Evolutionary conservation across 2,329 filamentous ascomycete species (phyloP).

Genomic region (Trichophyton mentagrophytes): DNA sequence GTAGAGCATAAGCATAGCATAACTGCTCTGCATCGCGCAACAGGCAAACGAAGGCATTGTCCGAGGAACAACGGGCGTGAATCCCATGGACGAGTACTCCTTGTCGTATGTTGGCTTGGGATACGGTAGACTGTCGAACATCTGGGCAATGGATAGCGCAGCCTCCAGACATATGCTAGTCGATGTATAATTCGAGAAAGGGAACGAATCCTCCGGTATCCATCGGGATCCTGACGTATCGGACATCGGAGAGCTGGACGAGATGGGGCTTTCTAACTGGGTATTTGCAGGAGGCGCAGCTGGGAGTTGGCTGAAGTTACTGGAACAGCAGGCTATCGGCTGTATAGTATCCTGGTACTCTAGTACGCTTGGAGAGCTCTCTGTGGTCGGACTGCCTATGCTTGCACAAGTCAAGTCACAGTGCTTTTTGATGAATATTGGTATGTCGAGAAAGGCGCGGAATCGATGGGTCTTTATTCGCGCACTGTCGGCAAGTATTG

Average conservation of each 20-base stretch:
- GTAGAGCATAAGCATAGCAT: conserved; percentile 36
- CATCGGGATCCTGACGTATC: conserved; percentile 10
- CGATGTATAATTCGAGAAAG: conserved; percentile 31
- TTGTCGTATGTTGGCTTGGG: conserved; percentile 22
- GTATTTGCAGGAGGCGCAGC: conserved; percentile 12
- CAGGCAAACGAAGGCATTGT: conserved; percentile 38
- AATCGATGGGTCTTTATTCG: conserved; percentile 37
- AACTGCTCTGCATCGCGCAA: conserved; percentile 37
- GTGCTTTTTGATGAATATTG: conserved; percentile 34
- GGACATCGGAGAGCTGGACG: conserved; percentile 21
- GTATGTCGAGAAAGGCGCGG: conserved; percentile 34
- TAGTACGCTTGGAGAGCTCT: conserved; percentile 3
- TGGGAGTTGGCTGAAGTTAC: conserved; percentile 21
- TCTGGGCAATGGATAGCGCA: conserved; percentile 29
- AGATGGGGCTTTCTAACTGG: conserved; percentile 23
- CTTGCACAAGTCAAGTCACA: conserved; percentile 26
- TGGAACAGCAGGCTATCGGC: conserved; percentile 22
- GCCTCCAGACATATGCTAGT: conserved; percentile 31
- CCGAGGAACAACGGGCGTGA: conserved; percentile 21
- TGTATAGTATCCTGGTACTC: conserved; percentile 17
- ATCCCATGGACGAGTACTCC: conserved; percentile 9
- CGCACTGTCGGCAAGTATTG: conserved; percentile 20
- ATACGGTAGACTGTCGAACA: conserved; percentile 29
- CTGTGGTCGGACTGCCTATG: conserved; percentile 8
- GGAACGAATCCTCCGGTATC: conserved; percentile 22